Percentiles rank a stretch among this genome's conserved stretches.
These are phyloP conservation scores for Penstemon newberryi DNA, from an alignment of 257 asterid species.

Conservation along the genomic window DNA sequence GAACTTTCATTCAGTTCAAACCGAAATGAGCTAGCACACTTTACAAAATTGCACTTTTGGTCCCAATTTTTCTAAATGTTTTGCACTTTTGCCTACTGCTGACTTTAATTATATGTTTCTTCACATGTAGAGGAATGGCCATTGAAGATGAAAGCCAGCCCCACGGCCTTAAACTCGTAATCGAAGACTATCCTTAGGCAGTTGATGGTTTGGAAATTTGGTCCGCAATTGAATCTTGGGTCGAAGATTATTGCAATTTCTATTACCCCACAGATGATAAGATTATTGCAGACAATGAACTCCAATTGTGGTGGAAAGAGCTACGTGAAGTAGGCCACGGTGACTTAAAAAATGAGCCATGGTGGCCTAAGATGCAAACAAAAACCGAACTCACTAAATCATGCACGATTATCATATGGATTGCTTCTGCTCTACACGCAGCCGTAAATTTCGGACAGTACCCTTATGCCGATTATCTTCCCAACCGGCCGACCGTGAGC, in stretches of 20 bases:
- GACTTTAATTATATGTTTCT: background rate
- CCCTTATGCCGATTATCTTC: constrained; percentile 76
- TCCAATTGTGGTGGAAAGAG: constrained; percentile 83
- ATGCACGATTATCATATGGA: constrained; percentile 74
- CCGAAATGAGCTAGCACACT: no score
- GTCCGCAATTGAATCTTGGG: constrained; percentile 75
- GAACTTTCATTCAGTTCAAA: no score
- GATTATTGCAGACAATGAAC: constrained; percentile 55
- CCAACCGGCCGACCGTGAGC: constrained; percentile 78
- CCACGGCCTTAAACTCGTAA: constrained; percentile 53
- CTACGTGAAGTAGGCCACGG: constrained; percentile 68
- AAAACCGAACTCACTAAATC: constrained; percentile 46
- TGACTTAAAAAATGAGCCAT: constrained; percentile 57
- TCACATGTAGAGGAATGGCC: constrained; percentile 67
- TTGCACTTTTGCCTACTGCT: background rate
- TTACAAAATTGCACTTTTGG: no score
- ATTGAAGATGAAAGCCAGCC: constrained; percentile 55
- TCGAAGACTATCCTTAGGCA: constrained; percentile 79
- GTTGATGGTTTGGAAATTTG: constrained; percentile 80
- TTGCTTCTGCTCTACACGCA: constrained; percentile 84
- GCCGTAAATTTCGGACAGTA: constrained; percentile 85
- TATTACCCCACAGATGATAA: constrained; percentile 48
- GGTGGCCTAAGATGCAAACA: constrained; percentile 80
- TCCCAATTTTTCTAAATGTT: no score
- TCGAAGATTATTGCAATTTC: constrained; percentile 49